These are phyloP conservation scores for Blumeria hordei DNA, from an alignment of 2,329 filamentous ascomycete species.

Conservation along the genomic window DNA sequence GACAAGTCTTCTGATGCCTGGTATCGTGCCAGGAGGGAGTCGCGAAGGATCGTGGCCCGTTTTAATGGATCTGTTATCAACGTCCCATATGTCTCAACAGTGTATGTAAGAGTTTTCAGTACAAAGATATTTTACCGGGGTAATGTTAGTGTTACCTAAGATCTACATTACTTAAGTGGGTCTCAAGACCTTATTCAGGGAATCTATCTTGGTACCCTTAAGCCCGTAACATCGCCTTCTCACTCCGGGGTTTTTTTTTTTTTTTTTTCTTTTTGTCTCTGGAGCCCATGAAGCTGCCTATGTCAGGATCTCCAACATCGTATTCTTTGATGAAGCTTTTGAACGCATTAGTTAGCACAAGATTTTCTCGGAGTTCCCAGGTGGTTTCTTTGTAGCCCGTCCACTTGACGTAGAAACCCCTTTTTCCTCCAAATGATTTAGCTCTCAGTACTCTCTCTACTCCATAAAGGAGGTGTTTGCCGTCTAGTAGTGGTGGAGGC, in stretches of 20 bases:
- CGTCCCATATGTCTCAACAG: no score
- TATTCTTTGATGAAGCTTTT: not conserved
- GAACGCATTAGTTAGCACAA: not conserved
- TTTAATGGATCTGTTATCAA: no score
- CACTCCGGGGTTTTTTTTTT: not conserved
- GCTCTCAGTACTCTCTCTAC: not conserved
- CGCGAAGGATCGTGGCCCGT: no score
- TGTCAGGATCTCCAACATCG: not conserved
- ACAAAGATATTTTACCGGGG: no score
- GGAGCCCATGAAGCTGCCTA: no score
- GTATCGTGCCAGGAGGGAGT: no score
- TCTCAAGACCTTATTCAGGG: no score
- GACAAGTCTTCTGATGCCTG: no score
- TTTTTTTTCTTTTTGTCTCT: not conserved
- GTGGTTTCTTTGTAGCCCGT: not conserved
- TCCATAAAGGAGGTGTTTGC: not conserved
- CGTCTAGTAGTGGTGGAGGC: not conserved
- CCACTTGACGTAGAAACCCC: not conserved
- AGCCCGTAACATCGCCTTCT: not conserved
- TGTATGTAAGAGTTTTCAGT: no score
- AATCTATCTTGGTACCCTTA: not conserved
- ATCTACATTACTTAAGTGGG: no score
- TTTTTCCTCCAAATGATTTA: not conserved
- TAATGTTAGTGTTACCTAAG: no score
- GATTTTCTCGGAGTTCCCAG: not conserved